Evolutionary conservation across 306 rosid species (phyloP), one percentile per base, ranked within the genome.

Genomic region (Vachellia pachyceras): DNA sequence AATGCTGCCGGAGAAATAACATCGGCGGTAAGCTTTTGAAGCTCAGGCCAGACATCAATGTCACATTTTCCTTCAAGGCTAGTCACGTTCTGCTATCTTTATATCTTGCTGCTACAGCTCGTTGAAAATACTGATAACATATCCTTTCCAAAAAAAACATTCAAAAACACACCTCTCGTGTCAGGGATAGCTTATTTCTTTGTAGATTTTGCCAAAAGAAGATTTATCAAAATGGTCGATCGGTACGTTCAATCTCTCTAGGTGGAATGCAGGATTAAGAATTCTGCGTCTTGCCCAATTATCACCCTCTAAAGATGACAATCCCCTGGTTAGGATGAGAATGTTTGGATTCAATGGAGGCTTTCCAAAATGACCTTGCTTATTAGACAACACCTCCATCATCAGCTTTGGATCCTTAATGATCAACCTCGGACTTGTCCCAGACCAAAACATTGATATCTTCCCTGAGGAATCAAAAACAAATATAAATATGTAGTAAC

Each of bases 181-280:
- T 33, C 13, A 47, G 5, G 41, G 79, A 37, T 37, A 42, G n/a
- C 40, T 44, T 17, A 11, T 36, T 74, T 54, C 6, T 36, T 5
- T 17, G 60, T 37, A 54, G 49, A 8, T 42, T 73, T 36, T 3
- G 77, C 64, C 15, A 50, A 73, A 50, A 36, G 54, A 47, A 13
- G 57, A 50, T 3, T 54, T 37, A 63, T 42, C 22, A 52, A 63
- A 40, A 37, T 44, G 37, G 33, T 29, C 33, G 33, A 29, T 29
- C 33, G 33, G 41, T 72, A 90, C 94, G 90, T 88, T 85, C 63
- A 88, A 77, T 42, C 25, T 82, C 61, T 90, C 92, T 2, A 77
- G 41, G 84, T 88, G 87, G 79, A 90, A 90, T 81, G 86, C 92
- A 58, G 89, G 90, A 63, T 86, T 88, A 64, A 90, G 54, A 1